phyloP scores from a whole-genome alignment of 2,329 filamentous ascomycete genomes.

The Ophiostoma perfectum region DNA sequence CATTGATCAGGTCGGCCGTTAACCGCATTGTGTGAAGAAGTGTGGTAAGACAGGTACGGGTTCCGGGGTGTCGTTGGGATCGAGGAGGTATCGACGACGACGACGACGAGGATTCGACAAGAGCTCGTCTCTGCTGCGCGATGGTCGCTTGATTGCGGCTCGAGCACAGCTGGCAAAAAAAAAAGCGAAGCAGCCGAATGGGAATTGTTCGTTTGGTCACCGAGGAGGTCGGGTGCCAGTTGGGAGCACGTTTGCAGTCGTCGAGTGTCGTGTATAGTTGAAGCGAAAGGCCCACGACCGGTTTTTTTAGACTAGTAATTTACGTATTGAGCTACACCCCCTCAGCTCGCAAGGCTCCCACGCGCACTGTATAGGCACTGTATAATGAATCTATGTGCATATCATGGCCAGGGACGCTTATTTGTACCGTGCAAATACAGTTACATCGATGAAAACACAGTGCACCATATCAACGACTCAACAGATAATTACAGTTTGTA shows the following conservation, averaged over 20 bases:
- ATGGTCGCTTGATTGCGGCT: background rate
- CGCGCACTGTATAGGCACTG: conserved; percentile 12
- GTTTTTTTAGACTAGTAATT: conserved; percentile 13
- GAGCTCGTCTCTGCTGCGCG: background rate
- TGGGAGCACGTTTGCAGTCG: background rate
- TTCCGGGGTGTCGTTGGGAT: background rate
- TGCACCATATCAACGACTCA: background rate
- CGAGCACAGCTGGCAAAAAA: background rate
- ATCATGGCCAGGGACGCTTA: too few species aligned
- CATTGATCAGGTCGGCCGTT: conserved; percentile 88
- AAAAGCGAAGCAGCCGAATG: background rate
- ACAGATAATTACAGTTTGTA: background rate
- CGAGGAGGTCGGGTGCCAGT: background rate
- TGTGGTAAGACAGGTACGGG: background rate
- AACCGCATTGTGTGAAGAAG: conserved; percentile 66
- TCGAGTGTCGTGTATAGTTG: background rate
- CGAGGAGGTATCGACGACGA: background rate
- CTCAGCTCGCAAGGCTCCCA: conserved; percentile 2
- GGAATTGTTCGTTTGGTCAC: background rate
- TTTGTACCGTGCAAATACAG: background rate
- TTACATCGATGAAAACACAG: background rate
- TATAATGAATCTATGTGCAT: background rate
- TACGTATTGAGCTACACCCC: background rate
- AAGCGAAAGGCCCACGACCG: background rate
- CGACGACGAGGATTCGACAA: background rate